Percentiles rank a stretch among this genome's conserved stretches.
Evolutionary conservation across 1,284 basidiomycete genomes (phyloP).

Genomic region (Ceratobasidium papillatum): DNA sequence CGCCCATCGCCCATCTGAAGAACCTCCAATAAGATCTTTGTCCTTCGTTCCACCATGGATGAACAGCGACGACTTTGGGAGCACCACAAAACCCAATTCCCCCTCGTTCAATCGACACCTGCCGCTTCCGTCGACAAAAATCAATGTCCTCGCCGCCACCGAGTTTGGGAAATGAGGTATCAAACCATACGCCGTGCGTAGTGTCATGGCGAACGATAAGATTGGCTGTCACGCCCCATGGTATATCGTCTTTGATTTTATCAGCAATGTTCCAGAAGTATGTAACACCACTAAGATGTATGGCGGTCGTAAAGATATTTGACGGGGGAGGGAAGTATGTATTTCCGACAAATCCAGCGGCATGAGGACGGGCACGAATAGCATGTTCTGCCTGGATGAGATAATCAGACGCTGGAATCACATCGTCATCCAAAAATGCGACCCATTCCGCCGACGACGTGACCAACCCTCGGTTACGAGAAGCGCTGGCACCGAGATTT

Average conservation of each 20-base stretch:
- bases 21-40: conserved; percentile 62
- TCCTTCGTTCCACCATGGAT: conserved; percentile 67
- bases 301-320: conserved; percentile 62
- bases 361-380: conserved; percentile 59
- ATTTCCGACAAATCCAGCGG: conserved; percentile 65
- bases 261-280: conserved; percentile 70
- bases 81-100: conserved; percentile 60
- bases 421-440: conserved; percentile 67
- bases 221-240: conserved; percentile 71
- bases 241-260: conserved; percentile 59
- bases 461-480: conserved; percentile 60
- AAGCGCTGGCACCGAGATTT: conserved; percentile 61
- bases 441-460: conserved; percentile 62
- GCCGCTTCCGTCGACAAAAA: conserved; percentile 62
- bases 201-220: conserved; percentile 61
- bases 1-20: conserved; percentile 67
- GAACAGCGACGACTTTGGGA: conserved; percentile 59
- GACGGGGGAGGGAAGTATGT: conserved; percentile 60
- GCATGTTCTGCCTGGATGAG: conserved; percentile 59
- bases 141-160: conserved; percentile 72
- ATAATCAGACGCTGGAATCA: conserved; percentile 57
- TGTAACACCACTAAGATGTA: conserved; percentile 65
- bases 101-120: conserved; percentile 52
- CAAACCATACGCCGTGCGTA: conserved; percentile 58
- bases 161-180: conserved; percentile 64